Base-by-base conservation (phyloP, 352 stramenopile genomes). In the Globisporangium heterothallicum region DNA sequence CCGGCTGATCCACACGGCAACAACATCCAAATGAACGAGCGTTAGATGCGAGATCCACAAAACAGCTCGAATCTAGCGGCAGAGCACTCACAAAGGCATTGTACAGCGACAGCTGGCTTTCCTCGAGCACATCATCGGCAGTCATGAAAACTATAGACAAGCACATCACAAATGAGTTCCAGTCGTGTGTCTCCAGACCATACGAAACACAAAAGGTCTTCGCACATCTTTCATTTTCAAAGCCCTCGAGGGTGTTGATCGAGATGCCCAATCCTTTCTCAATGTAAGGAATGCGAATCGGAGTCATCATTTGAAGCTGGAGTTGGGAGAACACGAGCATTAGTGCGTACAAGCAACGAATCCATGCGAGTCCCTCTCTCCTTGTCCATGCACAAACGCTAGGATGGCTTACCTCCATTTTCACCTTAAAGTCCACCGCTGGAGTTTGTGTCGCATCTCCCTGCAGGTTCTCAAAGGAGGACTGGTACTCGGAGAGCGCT, bases 301-400 rank as follows among this genome's bases (percentile, higher is more conserved):
- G 83, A 12, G 83, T 93, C 72, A 93, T 90, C 70, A 93, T 91
- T 79, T 93, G 83, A 0, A 93, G 64, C 79, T 93, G 53, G 13
- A 49, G 32, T 14, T 19, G 48, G 6, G 2, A 42, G 4, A 27
- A 53, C 14, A 18, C 3, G 18, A 44, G 14, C 36, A 18, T 45
- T 7, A 34, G 26, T 35, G 6, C 30, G 6, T 38, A 38, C n/a
- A 18, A 10, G n/a, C 12, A 38, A 8, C 8, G 32, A 38, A 16
- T 38, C 6, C 32, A 18, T 18, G 3, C 14, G 4, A 38, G 2
- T n/a, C 2, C 14, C 14, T 2, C 29, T 16, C n/a, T 38, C 32
- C n/a, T 38, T 34, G 48, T 26, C 21, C n/a, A n/a, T n/a, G n/a
- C n/a, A n/a, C n/a, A n/a, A n/a, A n/a, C n/a, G n/a, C n/a, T n/a